These are phyloP conservation scores for Camillea tinctor DNA, from an alignment of 2,329 filamentous ascomycete genomes.

Conservation along the genomic window DNA sequence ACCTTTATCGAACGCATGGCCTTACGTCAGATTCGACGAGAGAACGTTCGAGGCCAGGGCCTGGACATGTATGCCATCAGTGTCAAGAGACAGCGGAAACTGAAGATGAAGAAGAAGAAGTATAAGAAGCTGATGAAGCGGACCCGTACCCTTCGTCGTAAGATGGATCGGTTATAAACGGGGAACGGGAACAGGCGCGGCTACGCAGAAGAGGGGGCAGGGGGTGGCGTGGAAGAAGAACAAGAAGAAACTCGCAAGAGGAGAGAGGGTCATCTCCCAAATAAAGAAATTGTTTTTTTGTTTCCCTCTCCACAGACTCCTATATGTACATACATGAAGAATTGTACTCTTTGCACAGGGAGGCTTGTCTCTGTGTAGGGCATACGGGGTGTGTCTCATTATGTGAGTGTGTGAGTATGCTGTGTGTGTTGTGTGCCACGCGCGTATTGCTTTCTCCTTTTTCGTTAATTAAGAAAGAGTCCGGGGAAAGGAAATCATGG, in stretches of 20 bases:
- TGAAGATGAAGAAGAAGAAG: constrained; percentile 99
- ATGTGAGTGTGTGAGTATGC: constrained; percentile 1
- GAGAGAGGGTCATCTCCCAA: neutral
- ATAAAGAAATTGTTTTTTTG: neutral
- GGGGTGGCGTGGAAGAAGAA: too few relatives aligned
- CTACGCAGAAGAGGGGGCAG: too few relatives aligned
- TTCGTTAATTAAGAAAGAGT: too few relatives aligned
- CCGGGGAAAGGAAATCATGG: too few relatives aligned
- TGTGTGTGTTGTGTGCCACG: too few relatives aligned
- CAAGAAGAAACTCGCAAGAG: too few relatives aligned
- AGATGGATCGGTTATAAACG: constrained; percentile 66
- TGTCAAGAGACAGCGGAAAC: constrained; percentile 85
- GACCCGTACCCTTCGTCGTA: constrained; percentile 84
- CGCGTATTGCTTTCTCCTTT: too few relatives aligned
- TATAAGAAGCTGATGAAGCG: constrained; percentile 98
- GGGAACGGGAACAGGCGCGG: neutral
- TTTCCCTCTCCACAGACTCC: constrained; percentile 3
- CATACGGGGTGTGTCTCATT: neutral
- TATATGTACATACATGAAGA: constrained; percentile 19
- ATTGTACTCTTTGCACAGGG: neutral
- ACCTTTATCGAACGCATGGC: constrained; percentile 71
- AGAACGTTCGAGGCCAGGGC: constrained; percentile 50
- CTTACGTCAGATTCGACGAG: constrained; percentile 59
- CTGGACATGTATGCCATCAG: constrained; percentile 76
- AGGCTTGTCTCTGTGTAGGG: neutral